Evolutionary conservation across 176 grass and related monocot genomes (phyloP), one percentile per base, ranked within the genome.

Genomic region (Musa schizocarpa): DNA sequence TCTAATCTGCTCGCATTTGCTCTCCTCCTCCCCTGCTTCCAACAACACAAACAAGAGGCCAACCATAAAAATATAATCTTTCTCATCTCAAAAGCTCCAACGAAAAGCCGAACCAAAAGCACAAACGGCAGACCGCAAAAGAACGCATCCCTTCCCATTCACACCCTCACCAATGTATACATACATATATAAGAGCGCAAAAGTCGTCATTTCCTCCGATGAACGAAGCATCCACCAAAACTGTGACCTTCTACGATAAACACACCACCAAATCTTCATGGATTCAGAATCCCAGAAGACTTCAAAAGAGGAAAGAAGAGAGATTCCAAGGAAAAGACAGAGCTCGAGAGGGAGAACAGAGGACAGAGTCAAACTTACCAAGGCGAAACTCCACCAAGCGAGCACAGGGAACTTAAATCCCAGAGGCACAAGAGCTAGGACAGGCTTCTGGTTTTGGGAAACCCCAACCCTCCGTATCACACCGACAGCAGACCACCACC

Each of bases 1-100:
- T 74, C 72, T 29, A 74, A 29, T 51, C 14, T 70, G 0, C 20
- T 74, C 53, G 72, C 72, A 74, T 74, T 53, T 53, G 51, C 29
- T 53, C 11, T 51, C 17, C 69, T 17, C 65, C 13, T 3, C 2
- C 9, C 17, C 72, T 74, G 72, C 72, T 29, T 74, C 50, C 17
- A 24, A 43, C 9, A 51, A 19, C 14, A 26, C 57, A 27, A 74
- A 56, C 21, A 5, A 43, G 34, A 43, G 34, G 34, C 53, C 52
- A 27, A 68, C 65, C 70, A 25, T 73, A 54, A 73, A 54, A 72
- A 53, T 17, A 10, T 19, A 53, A 54, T 73, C 70, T 73, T 54
- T 73, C 53, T 23, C 11, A 0, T 12, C 53, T 26, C n/a, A 11
- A 49, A 71, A 52, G 22, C 63, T 10, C 23, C 65, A 48, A 17